A percentile compares a stretch with the other conserved stretches of the same genome.
phyloP scores from a whole-genome alignment of 176 grass and related monocot genomes.

The Puya raimondii region DNA sequence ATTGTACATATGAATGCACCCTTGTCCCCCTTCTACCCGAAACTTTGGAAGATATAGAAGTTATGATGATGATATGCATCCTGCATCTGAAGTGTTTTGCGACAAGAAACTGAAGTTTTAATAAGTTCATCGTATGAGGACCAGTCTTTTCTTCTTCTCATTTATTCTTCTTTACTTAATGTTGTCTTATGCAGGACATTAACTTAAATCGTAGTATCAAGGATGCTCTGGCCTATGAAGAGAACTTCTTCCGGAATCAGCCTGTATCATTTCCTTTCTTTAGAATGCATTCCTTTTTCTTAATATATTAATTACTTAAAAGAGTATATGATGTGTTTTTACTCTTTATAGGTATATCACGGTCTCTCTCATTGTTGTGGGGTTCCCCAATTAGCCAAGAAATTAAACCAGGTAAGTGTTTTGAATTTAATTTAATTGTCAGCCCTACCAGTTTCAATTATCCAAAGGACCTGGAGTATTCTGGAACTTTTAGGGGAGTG shows the following conservation, averaged over 20 bases:
- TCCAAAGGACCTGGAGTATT: too few species aligned
- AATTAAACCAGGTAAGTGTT: slow-evolving; percentile 69
- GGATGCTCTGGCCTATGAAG: slow-evolving; percentile 82
- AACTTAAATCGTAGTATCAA: slow-evolving; percentile 80
- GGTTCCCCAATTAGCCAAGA: slow-evolving; percentile 89
- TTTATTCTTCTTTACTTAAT: slow-evolving; percentile 15
- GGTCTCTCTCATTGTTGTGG: slow-evolving; percentile 86
- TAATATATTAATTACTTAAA: neutral
- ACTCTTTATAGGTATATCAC: slow-evolving; percentile 69
- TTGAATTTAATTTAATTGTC: slow-evolving; percentile 8
- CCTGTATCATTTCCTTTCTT: slow-evolving; percentile 31
- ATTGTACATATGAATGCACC: too few species aligned
- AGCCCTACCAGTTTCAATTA: neutral
- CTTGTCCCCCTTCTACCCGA: too few species aligned
- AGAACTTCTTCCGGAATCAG: slow-evolving; percentile 75
- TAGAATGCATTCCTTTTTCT: neutral
- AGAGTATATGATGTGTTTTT: neutral
- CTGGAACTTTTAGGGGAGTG: too few species aligned
- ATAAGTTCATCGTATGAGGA: neutral
- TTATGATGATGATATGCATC: neutral
- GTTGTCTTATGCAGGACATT: slow-evolving; percentile 59
- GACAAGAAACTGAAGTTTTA: neutral
- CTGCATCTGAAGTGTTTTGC: neutral
- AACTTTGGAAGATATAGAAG: too few species aligned
- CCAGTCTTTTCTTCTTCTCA: neutral